A percentile compares a stretch with the other conserved stretches of the same genome.
Conservation (phyloP, 2,329 filamentous ascomycete species). For the Myrmaecium sp. region DNA sequence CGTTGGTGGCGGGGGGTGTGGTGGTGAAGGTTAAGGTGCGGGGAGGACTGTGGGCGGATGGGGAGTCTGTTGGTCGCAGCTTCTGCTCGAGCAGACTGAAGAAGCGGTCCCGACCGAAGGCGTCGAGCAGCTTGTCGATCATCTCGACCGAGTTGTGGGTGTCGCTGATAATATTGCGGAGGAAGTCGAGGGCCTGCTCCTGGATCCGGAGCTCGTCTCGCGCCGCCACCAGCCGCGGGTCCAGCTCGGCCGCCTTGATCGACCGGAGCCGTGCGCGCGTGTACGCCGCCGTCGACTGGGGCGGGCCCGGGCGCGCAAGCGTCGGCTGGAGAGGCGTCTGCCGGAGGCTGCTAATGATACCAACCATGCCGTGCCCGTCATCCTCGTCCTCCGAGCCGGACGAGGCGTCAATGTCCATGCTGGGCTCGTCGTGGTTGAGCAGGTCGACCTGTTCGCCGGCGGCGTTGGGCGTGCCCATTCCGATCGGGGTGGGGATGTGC, state of each 20-base stretch:
- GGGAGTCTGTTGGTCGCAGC: slow-evolving; percentile 30
- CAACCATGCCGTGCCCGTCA: slow-evolving; percentile 30
- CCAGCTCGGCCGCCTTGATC: slow-evolving; percentile 47
- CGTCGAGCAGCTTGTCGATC: slow-evolving; percentile 68
- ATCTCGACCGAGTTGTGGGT: slow-evolving; percentile 42
- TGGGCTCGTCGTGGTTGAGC: slow-evolving; percentile 31
- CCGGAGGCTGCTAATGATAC: slow-evolving; percentile 19
- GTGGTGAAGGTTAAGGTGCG: slow-evolving; percentile 22
- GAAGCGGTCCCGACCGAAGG: slow-evolving; percentile 58
- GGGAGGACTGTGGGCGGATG: not conserved
- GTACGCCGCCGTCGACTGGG: slow-evolving; percentile 14
- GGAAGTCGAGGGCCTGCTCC: slow-evolving; percentile 76
- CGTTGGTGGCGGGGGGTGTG: slow-evolving; percentile 15
- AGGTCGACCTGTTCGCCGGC: slow-evolving; percentile 43
- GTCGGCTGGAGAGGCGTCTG: slow-evolving; percentile 13
- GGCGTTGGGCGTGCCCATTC: slow-evolving; percentile 41
- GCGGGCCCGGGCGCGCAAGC: too few species aligned
- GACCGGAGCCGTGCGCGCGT: slow-evolving; percentile 25
- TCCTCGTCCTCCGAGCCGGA: slow-evolving; percentile 18
- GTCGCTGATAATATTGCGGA: slow-evolving; percentile 74
- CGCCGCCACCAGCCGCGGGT: slow-evolving; percentile 48
- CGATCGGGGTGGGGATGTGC: slow-evolving; percentile 20
- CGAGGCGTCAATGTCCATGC: slow-evolving; percentile 24
- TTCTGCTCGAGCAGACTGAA: slow-evolving; percentile 71
- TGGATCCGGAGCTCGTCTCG: slow-evolving; percentile 74